Conservation (phyloP, 2,329 filamentous ascomycete species). For the Clonostachys chloroleuca region DNA sequence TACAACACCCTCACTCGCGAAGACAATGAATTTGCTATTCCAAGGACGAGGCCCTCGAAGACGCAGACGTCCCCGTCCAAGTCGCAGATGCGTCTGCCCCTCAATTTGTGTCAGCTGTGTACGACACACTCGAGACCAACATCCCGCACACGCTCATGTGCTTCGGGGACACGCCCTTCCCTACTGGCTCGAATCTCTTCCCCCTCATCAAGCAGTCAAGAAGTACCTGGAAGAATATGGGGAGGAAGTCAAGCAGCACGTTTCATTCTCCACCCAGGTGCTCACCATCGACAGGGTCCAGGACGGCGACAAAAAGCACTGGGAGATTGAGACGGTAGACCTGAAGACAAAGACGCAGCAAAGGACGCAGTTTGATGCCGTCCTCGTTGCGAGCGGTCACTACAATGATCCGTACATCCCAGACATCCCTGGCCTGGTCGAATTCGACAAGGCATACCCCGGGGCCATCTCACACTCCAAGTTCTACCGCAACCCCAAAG, state of each 20-base stretch:
- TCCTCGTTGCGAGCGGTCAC: constrained; percentile 59
- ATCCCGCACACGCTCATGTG: constrained; percentile 70
- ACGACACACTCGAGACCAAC: constrained; percentile 70
- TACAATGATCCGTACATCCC: constrained; percentile 58
- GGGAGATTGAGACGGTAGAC: constrained; percentile 39
- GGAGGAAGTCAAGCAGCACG: constrained; percentile 48
- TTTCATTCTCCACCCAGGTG: constrained; percentile 61
- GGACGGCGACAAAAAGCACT: constrained; percentile 20
- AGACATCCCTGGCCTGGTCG: constrained; percentile 46
- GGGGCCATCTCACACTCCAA: constrained; percentile 59
- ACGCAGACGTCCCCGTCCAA: constrained; percentile 35
- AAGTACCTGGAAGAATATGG: constrained; percentile 64
- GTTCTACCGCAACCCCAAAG: constrained; percentile 49
- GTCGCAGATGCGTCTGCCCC: constrained; percentile 20
- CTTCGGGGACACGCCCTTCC: constrained; percentile 59
- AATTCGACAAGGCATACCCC: constrained; percentile 45
- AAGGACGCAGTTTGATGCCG: constrained; percentile 48
- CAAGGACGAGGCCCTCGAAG: constrained; percentile 19
- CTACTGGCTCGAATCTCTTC: constrained; percentile 56
- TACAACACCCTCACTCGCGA: constrained; percentile 36
- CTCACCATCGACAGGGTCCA: constrained; percentile 27
- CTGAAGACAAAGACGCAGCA: constrained; percentile 13
- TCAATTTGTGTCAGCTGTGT: constrained; percentile 66
- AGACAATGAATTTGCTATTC: constrained; percentile 17
- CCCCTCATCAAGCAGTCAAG: constrained; percentile 61